Percentiles rank a stretch among this genome's conserved stretches.
Conservation (phyloP, 495 filamentous ascomycete species). For the Copromyces sp. region DNA sequence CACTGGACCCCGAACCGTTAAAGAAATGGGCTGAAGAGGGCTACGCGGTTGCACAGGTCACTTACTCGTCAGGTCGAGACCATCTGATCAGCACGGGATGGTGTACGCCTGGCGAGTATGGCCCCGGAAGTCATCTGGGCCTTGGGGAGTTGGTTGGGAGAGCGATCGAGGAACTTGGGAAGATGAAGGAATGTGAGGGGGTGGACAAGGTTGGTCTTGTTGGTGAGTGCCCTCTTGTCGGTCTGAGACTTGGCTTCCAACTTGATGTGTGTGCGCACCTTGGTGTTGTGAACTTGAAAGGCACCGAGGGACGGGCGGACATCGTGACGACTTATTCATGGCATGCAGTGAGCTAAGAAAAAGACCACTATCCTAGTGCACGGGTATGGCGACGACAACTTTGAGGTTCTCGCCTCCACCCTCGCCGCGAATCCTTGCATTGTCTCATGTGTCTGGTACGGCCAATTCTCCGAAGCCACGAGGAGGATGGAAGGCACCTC, state of each 20-base stretch:
- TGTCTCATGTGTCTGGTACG: conserved; percentile 25
- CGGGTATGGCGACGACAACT: background rate
- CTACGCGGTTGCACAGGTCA: conserved; percentile 39
- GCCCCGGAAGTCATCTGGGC: too few species aligned
- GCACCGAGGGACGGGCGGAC: background rate
- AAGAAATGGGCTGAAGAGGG: conserved; percentile 54
- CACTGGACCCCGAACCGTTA: conserved; percentile 36
- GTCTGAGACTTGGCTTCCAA: background rate
- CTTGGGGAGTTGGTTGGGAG: background rate
- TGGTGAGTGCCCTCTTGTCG: conserved; percentile 14
- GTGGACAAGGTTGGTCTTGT: conserved; percentile 25
- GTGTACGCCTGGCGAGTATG: too few species aligned
- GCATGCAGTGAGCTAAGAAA: background rate
- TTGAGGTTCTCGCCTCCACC: background rate
- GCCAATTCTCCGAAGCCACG: background rate
- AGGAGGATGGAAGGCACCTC: background rate
- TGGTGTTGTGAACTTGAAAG: background rate
- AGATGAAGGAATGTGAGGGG: conserved; percentile 18
- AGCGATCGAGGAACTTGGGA: conserved; percentile 15
- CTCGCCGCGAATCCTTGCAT: conserved; percentile 16
- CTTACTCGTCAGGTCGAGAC: background rate
- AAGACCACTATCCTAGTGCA: conserved; percentile 5
- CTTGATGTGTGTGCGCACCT: background rate
- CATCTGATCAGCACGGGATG: too few species aligned
- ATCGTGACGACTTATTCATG: background rate